Percentiles rank a stretch among this genome's conserved stretches.
These are phyloP conservation scores for Gentiana straminea DNA, from an alignment of 257 asterid genomes.

Conservation along the genomic window DNA sequence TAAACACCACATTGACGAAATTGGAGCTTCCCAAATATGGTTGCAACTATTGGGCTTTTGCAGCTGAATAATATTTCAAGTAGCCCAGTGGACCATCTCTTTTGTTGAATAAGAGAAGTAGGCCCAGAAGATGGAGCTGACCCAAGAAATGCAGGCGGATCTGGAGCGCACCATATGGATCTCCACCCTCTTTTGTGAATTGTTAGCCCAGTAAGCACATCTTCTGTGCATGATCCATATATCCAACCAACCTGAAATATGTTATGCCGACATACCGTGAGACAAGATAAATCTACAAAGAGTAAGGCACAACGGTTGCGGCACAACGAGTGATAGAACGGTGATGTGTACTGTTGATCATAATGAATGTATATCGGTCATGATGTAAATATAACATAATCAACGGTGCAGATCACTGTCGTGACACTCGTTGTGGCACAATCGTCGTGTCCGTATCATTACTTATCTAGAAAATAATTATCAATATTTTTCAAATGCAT, in stretches of 20 bases:
- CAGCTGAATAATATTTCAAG: slow-evolving; percentile 13
- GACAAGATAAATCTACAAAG: background rate
- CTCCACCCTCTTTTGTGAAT: slow-evolving; percentile 27
- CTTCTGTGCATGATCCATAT: slow-evolving; percentile 28
- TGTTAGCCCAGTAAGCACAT: slow-evolving; percentile 16
- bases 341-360: too few species aligned
- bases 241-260: slow-evolving; percentile 24
- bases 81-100: slow-evolving; percentile 34
- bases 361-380: too few species aligned
- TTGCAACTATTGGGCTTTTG: slow-evolving; percentile 13
- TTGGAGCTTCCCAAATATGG: slow-evolving; percentile 11
- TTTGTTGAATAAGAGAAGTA: slow-evolving; percentile 16
- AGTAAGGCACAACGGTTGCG: too few species aligned
- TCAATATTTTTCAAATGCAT: too few species aligned
- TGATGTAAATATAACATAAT: too few species aligned
- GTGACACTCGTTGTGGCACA: too few species aligned
- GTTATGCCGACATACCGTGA: background rate
- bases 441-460: too few species aligned
- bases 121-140: slow-evolving; percentile 26
- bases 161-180: slow-evolving; percentile 15
- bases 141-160: slow-evolving; percentile 29
- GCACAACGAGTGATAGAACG: too few species aligned
- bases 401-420: too few species aligned
- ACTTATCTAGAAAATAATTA: too few species aligned
- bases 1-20: slow-evolving; percentile 24